Evolutionary conservation across 169 alveolate species (phyloP).

Genomic region (Plasmodium chabaudi): DNA sequence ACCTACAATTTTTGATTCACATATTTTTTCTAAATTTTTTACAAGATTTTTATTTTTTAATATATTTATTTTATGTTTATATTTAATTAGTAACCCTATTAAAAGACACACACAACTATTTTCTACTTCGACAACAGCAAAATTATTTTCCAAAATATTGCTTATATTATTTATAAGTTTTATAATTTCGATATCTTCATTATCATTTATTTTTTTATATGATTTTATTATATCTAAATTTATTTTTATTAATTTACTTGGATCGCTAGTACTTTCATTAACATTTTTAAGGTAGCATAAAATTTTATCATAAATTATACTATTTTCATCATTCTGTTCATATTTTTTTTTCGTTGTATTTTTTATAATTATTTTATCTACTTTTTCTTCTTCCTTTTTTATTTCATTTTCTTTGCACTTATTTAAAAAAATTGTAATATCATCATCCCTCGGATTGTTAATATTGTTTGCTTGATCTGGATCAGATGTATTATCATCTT

Average conservation of each 20-base stretch:
- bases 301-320: background rate
- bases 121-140: constrained; percentile 60
- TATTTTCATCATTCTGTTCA: background rate
- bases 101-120: constrained; percentile 75
- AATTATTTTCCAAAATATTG: constrained; percentile 26
- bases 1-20: constrained; percentile 56
- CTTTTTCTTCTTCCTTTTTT: background rate
- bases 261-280: background rate
- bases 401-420: constrained; percentile 21
- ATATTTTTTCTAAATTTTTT: constrained; percentile 33
- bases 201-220: background rate
- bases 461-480: background rate
- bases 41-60: constrained; percentile 3
- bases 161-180: constrained; percentile 24
- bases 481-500: background rate
- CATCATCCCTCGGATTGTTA: background rate
- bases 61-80: constrained; percentile 43
- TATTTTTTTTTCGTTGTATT: background rate
- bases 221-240: constrained; percentile 17
- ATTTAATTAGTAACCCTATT: constrained; percentile 26
- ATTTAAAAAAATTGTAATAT: constrained; percentile 15
- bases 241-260: constrained; percentile 12
- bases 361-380: background rate
- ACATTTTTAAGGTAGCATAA: constrained; percentile 15
- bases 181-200: background rate